Percentiles rank a stretch among this genome's conserved stretches.
These are phyloP conservation scores for Meredithiella fracta DNA, from an alignment of 2,329 filamentous ascomycete genomes.

Conservation along the genomic window DNA sequence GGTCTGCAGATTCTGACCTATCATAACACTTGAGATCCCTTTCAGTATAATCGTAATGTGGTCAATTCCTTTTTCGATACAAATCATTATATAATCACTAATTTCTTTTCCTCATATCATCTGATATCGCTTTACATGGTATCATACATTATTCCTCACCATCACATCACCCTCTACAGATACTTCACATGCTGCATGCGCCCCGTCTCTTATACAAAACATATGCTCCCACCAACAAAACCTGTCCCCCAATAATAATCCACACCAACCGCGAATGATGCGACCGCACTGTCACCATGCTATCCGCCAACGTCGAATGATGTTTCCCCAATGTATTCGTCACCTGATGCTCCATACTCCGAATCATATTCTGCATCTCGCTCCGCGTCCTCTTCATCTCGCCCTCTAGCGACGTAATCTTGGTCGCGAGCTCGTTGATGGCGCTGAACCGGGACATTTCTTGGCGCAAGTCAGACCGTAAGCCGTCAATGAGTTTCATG, in stretches of 20 bases:
- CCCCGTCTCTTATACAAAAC: constrained; percentile 66
- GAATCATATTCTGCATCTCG: constrained; percentile 34
- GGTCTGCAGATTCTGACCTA: too few relatives aligned
- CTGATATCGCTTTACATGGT: not conserved
- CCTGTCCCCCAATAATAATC: constrained; percentile 58
- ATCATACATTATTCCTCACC: not conserved
- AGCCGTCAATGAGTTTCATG: constrained; percentile 23
- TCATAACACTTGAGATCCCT: too few relatives aligned
- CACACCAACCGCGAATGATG: constrained; percentile 43
- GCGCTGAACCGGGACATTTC: constrained; percentile 30
- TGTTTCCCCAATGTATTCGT: constrained; percentile 36
- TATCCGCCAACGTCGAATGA: constrained; percentile 31
- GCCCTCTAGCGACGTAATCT: constrained; percentile 37
- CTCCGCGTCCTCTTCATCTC: constrained; percentile 42
- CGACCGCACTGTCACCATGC: constrained; percentile 31
- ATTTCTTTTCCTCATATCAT: not conserved
- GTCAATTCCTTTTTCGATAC: not conserved
- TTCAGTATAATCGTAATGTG: too few relatives aligned
- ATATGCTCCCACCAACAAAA: constrained; percentile 52
- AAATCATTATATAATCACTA: not conserved
- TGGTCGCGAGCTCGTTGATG: constrained; percentile 27
- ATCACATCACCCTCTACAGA: constrained; percentile 37
- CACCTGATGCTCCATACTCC: constrained; percentile 34
- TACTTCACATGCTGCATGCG: constrained; percentile 79
- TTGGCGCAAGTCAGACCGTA: constrained; percentile 31